Evolutionary conservation across 768 basidiomycete species (phyloP).

Genomic region (Lentinula raphanica): DNA sequence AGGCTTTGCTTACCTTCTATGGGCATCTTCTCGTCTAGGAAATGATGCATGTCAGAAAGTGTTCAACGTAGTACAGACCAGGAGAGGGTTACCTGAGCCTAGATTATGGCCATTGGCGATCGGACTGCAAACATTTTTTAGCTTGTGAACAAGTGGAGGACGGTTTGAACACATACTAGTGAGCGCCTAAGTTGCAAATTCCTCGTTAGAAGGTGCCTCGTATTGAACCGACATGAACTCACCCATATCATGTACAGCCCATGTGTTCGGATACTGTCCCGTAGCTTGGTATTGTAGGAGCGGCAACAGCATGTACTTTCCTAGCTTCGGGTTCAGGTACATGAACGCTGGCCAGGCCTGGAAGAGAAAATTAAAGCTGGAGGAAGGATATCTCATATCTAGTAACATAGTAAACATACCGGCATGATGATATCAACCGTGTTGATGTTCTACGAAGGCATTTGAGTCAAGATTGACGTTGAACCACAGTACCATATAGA

Average conservation of each 20-base stretch:
- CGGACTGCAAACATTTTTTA: background rate
- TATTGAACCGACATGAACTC: background rate
- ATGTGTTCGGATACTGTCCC: slow-evolving; percentile 15
- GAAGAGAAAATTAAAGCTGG: background rate
- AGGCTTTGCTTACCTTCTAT: slow-evolving; percentile 20
- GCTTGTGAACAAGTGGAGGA: background rate
- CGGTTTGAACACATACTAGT: background rate
- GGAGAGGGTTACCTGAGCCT: background rate
- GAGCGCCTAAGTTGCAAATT: slow-evolving; percentile 26
- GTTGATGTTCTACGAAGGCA: slow-evolving; percentile 26
- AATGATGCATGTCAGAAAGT: background rate
- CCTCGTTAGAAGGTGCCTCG: slow-evolving; percentile 30
- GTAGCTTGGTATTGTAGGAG: slow-evolving; percentile 43
- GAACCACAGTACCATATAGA: too few relatives aligned
- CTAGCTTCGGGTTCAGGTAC: slow-evolving; percentile 35
- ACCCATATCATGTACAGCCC: slow-evolving; percentile 30
- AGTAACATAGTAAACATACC: background rate
- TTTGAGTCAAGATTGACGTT: background rate
- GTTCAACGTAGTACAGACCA: background rate
- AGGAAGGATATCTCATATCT: too few relatives aligned
- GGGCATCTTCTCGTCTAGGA: slow-evolving; percentile 10
- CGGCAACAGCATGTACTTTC: slow-evolving; percentile 39
- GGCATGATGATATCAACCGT: slow-evolving; percentile 44
- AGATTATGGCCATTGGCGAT: slow-evolving; percentile 14
- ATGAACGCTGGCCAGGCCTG: slow-evolving; percentile 36